A percentile compares a stretch with the other conserved stretches of the same genome.
Evolutionary conservation across 441 rosid genomes (phyloP).

Genomic region (Mallotus japonicus): DNA sequence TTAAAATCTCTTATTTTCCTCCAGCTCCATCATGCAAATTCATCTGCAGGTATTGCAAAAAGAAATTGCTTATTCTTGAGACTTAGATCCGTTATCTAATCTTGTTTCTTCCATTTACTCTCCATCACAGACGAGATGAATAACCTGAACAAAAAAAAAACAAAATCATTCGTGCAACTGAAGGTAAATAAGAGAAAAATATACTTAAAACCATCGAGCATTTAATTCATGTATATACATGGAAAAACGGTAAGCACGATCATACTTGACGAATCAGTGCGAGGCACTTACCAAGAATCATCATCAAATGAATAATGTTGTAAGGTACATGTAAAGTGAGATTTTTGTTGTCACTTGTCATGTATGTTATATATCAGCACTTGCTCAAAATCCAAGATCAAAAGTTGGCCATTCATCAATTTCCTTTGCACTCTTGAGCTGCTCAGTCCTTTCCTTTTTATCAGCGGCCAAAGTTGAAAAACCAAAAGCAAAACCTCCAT

Average conservation of each 20-base stretch:
- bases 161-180: background rate
- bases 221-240: background rate
- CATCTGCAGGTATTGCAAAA: background rate
- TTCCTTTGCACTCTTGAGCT: constrained; percentile 21
- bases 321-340: background rate
- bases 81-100: background rate
- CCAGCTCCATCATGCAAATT: background rate
- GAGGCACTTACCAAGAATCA: constrained; percentile 4
- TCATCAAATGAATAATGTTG: background rate
- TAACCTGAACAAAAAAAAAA: background rate
- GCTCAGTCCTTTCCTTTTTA: constrained; percentile 18
- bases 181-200: background rate
- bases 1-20: background rate
- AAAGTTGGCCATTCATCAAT: constrained; percentile 41
- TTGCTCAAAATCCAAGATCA: constrained; percentile 52
- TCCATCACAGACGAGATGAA: constrained; percentile 9
- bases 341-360: background rate
- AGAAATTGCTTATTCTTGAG: background rate
- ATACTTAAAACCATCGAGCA: background rate
- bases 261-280: constrained; percentile 11
- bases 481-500: constrained; percentile 15
- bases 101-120: background rate
- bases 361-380: background rate
- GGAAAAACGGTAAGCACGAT: background rate
- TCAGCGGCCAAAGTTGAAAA: constrained; percentile 14